Evolutionary conservation across 352 stramenopile genomes (phyloP).

Genomic region (Thalassiosira mediterranea): DNA sequence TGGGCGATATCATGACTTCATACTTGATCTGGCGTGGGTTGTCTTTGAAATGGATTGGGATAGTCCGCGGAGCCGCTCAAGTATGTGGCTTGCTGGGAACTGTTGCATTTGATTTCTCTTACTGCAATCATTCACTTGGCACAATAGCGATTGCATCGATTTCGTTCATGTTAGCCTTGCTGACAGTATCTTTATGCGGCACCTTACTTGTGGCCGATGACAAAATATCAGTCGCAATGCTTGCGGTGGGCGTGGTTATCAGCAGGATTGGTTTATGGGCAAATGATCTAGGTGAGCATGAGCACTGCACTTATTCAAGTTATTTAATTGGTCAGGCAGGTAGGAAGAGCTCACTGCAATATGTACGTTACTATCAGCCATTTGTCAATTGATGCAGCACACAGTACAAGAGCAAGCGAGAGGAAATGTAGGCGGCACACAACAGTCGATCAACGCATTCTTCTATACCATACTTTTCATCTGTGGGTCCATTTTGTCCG

Average conservation of each 20-base stretch:
- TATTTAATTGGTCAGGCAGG: too few species aligned
- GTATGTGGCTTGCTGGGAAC: conserved; percentile 3
- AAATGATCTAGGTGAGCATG: conserved; percentile 4
- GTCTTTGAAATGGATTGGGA: conserved; percentile 3
- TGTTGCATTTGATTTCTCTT: conserved; percentile 3
- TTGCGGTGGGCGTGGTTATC: background rate
- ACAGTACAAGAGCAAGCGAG: conserved; percentile 6
- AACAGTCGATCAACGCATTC: conserved; percentile 2
- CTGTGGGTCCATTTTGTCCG: conserved; percentile 4
- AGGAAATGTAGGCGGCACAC: conserved; percentile 7
- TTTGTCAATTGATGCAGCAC: conserved; percentile 10
- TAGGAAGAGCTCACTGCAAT: too few species aligned
- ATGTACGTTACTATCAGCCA: too few species aligned
- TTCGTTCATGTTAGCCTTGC: background rate
- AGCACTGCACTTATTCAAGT: too few species aligned
- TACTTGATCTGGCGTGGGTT: conserved; percentile 18
- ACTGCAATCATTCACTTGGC: conserved; percentile 1
- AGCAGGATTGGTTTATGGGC: conserved; percentile 9
- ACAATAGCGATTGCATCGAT: conserved; percentile 8
- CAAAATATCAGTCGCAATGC: conserved; percentile 8
- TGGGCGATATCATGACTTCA: conserved; percentile 9
- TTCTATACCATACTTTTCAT: background rate
- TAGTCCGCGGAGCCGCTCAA: background rate
- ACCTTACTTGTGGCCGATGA: conserved; percentile 8
- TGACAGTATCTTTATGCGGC: conserved; percentile 3